A percentile compares a stretch with the other conserved stretches of the same genome.
Evolutionary conservation across 192 early-diverging fungal genomes (phyloP).

Genomic region (Gonapodya prolifera): DNA sequence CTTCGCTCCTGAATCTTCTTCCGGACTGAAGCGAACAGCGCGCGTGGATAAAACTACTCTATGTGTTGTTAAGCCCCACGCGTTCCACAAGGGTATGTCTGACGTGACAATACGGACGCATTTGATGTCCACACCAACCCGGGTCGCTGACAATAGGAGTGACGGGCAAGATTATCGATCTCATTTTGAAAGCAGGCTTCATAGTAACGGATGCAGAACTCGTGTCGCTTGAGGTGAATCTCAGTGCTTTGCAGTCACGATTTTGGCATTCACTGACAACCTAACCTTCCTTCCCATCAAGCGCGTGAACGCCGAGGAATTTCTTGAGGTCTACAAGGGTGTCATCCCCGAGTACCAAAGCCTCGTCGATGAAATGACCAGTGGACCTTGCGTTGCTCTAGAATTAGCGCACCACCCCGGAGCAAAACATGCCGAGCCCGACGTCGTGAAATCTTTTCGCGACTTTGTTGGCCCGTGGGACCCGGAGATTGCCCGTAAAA

Average conservation of each 20-base stretch:
- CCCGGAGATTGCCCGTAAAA: conserved; percentile 25
- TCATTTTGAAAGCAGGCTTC: conserved; percentile 15
- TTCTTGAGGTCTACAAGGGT: conserved; percentile 47
- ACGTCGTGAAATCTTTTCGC: conserved; percentile 29
- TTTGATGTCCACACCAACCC: no score
- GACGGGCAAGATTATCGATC: conserved; percentile 11
- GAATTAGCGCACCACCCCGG: conserved; percentile 13
- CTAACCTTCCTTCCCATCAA: no score
- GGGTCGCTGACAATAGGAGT: no score
- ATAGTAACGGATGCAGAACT: conserved; percentile 31
- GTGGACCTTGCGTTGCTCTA: not conserved
- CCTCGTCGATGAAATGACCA: not conserved
- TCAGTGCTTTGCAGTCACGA: not conserved
- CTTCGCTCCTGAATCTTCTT: not conserved
- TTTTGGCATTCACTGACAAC: not conserved
- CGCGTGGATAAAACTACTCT: conserved; percentile 16
- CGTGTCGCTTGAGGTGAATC: conserved; percentile 22
- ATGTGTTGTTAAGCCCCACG: conserved; percentile 39
- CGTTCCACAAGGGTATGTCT: conserved; percentile 24
- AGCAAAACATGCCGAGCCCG: conserved; percentile 8
- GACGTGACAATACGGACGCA: no score
- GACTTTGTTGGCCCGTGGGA: conserved; percentile 36
- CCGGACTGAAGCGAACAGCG: not conserved
- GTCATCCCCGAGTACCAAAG: conserved; percentile 40
- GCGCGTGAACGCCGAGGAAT: conserved; percentile 37